Evolutionary conservation across 768 basidiomycete genomes (phyloP).

Genomic region (Cystofilobasidium bisporidii): DNA sequence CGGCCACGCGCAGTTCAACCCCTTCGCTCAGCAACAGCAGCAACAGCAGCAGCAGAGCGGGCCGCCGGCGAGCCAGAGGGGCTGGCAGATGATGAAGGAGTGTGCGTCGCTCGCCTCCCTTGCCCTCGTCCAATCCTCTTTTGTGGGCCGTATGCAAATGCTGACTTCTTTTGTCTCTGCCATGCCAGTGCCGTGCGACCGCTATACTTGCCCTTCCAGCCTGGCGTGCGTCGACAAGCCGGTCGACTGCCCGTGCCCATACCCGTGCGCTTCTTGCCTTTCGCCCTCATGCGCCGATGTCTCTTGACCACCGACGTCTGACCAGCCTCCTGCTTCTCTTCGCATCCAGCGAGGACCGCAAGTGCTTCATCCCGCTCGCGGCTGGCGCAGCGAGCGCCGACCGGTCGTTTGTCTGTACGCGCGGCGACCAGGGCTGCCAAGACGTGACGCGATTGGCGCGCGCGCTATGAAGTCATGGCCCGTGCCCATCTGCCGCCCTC

Average conservation of each 20-base stretch:
- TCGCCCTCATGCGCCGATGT: not conserved
- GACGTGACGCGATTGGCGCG: constrained; percentile 1
- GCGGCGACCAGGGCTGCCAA: constrained; percentile 15
- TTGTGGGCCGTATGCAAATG: no score
- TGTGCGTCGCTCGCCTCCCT: not conserved
- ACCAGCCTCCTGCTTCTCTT: not conserved
- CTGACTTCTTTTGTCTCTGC: not conserved
- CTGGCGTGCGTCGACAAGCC: constrained; percentile 6
- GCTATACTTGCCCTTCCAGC: constrained; percentile 9
- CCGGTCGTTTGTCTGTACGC: constrained; percentile 12
- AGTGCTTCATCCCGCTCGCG: constrained; percentile 14
- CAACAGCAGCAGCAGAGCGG: constrained; percentile 17
- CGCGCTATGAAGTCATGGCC: not conserved
- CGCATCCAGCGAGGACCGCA: constrained; percentile 8
- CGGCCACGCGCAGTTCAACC: constrained; percentile 16
- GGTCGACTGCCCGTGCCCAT: constrained; percentile 17
- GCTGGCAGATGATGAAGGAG: constrained; percentile 12
- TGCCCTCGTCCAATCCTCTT: no score
- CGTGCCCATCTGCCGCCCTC: not conserved
- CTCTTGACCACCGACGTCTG: no score
- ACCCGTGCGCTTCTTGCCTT: constrained; percentile 5
- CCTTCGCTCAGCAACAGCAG: constrained; percentile 13
- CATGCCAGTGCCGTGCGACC: constrained; percentile 8
- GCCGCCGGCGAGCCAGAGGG: not conserved
- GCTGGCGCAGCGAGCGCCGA: not conserved